phyloP scores from a whole-genome alignment of 352 stramenopile genomes.

The Globisporangium takayamanum region DNA sequence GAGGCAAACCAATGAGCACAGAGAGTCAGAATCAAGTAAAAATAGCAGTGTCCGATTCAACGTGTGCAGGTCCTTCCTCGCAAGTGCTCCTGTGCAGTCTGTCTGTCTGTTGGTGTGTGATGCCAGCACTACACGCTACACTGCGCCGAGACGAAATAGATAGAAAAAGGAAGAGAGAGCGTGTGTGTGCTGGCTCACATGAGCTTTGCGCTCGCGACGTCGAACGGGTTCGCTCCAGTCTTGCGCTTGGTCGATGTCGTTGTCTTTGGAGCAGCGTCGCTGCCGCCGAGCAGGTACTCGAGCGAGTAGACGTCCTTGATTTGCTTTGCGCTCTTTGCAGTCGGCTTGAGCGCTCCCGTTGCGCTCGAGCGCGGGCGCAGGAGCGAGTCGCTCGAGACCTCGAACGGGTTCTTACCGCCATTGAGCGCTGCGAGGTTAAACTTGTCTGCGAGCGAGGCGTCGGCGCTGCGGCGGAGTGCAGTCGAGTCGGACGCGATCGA shows the following conservation, averaged over 20 bases:
- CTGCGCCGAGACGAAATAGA: not conserved
- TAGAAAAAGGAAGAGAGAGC: not conserved
- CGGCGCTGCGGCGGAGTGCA: constrained; percentile 8
- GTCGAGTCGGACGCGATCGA: constrained; percentile 7
- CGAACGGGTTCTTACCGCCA: constrained; percentile 61
- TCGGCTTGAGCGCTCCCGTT: constrained; percentile 17
- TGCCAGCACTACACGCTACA: too few relatives aligned
- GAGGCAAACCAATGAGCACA: not conserved
- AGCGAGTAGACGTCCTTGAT: constrained; percentile 63
- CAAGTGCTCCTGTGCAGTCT: too few relatives aligned
- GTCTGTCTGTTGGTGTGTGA: too few relatives aligned
- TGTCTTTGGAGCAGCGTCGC: constrained; percentile 9
- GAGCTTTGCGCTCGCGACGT: constrained; percentile 61
- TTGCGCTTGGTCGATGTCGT: constrained; percentile 11
- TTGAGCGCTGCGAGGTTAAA: constrained; percentile 64
- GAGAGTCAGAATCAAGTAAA: too few relatives aligned
- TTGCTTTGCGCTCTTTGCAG: constrained; percentile 19
- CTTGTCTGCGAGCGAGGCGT: constrained; percentile 35
- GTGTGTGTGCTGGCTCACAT: constrained; percentile 25
- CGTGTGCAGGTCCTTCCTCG: too few relatives aligned
- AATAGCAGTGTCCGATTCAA: too few relatives aligned
- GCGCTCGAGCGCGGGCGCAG: not conserved
- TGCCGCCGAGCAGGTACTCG: constrained; percentile 47
- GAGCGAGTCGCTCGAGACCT: constrained; percentile 50
- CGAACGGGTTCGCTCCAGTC: constrained; percentile 39